phyloP scores from a whole-genome alignment of 2,329 filamentous ascomycete genomes.

The Aspergillus unguis region DNA sequence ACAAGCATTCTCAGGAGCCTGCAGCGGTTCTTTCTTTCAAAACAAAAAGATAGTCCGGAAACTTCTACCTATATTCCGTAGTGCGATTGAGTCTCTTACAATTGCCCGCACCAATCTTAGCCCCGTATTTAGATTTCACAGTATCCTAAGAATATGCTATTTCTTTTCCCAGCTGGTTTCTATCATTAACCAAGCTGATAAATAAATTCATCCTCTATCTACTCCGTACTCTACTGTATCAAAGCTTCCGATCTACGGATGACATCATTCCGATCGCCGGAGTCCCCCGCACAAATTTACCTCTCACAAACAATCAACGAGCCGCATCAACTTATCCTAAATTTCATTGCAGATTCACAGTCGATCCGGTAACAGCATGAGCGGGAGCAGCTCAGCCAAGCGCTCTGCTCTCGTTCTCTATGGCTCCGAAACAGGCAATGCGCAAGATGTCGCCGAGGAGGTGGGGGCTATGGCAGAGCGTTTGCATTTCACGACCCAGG shows the following conservation, averaged over 20 bases:
- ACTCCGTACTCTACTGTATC: too few species aligned
- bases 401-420: constrained; percentile 72
- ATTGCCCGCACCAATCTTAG: too few species aligned
- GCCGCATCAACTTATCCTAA: background rate
- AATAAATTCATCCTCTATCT: too few species aligned
- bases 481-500: constrained; percentile 70
- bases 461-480: constrained; percentile 71
- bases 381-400: constrained; percentile 13
- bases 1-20: background rate
- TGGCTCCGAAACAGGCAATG: constrained; percentile 92
- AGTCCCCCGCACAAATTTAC: constrained; percentile 14
- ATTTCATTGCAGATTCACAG: background rate
- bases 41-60: too few species aligned
- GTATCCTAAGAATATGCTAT: too few species aligned
- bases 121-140: too few species aligned
- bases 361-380: constrained; percentile 23
- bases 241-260: constrained; percentile 12
- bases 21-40: too few species aligned
- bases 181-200: too few species aligned
- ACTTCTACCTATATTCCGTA: too few species aligned
- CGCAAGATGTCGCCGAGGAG: constrained; percentile 86
- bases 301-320: constrained; percentile 6
- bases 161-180: too few species aligned
- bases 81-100: too few species aligned
- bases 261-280: constrained; percentile 30